Evolutionary conservation across 441 rosid species (phyloP).

Genomic region (Populus tomentosa): DNA sequence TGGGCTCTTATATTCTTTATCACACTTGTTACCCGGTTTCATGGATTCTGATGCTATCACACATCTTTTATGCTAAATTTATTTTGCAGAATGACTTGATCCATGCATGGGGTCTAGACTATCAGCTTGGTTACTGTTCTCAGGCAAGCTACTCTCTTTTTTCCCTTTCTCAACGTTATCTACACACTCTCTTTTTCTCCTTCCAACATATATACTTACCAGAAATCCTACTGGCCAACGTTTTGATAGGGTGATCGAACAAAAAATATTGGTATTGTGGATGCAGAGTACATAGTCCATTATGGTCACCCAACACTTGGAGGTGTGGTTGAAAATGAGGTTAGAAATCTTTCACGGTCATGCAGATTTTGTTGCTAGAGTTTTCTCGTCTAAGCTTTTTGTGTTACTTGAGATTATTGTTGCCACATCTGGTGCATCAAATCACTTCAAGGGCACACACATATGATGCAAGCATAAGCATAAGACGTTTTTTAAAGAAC

Average conservation of each 20-base stretch:
- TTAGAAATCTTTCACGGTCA: slow-evolving; percentile 6
- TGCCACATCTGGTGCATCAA: neutral
- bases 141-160: slow-evolving; percentile 36
- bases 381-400: neutral
- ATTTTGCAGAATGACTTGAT: slow-evolving; percentile 57
- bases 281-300: slow-evolving; percentile 63
- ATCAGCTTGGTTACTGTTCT: slow-evolving; percentile 65
- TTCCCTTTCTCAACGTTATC: neutral
- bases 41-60: neutral
- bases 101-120: slow-evolving; percentile 77
- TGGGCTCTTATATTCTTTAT: neutral
- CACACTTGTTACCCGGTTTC: neutral
- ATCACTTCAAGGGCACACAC: neutral
- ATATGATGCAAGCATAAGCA: neutral
- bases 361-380: neutral
- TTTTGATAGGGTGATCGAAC: slow-evolving; percentile 56
- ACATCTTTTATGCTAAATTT: neutral
- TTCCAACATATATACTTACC: neutral
- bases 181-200: neutral
- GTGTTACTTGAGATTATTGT: neutral
- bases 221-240: neutral
- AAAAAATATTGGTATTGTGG: slow-evolving; percentile 57
- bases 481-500: neutral
- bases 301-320: slow-evolving; percentile 71
- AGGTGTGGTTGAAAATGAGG: slow-evolving; percentile 30